Base-by-base conservation (phyloP, 1,139 yeast species). In the Yamadazyma spencermartinsiae region DNA sequence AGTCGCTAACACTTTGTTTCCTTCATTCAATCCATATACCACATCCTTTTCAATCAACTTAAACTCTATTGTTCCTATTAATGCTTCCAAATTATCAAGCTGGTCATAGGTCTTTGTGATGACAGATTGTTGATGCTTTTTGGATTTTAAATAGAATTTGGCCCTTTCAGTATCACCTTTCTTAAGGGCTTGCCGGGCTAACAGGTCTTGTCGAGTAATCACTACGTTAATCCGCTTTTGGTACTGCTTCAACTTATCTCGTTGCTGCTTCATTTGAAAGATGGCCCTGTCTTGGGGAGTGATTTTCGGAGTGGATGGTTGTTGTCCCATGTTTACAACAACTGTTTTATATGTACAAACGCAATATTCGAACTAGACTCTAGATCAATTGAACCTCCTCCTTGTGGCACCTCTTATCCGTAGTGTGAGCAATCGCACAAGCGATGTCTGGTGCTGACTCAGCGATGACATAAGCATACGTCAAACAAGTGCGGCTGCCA, bases 31-130 rank as follows among this genome's bases (percentile, higher is more conserved):
- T 0, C 97, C 96, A 45, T 75, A 77, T 12, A 89, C 51, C 36
- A 92, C 90, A 53, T 88, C 96, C 49, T 82, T 81, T 57, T 90
- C 98, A 27, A 92, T 83, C 44, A 86, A 64, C 51, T 95, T 92
- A 63, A 86, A 89, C 62, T 92, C 98, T 31, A 92, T 85, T 23
- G 86, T 82, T 16, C 80, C 77, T 4, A 84, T 80, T 55, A 86
- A 69, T 38, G 72, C 71, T 55, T 90, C 97, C 29, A 92, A 63
- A 35, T 86, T 86, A 41, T 80, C 84, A 23, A 89, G 66, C 60
- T 92, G 98, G 29, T 75, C 79, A 39, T 82, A 86, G 0, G 95
- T 85, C 52, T 82, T 84, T 24, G 65, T 62, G 3, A 90, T 66
- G 11, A 86, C 65, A 24, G 78, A 73, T 50, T 84, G 80, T 56